Conservation (phyloP, 1,139 yeast genomes). For the Entelexis paramagnoliae region DNA sequence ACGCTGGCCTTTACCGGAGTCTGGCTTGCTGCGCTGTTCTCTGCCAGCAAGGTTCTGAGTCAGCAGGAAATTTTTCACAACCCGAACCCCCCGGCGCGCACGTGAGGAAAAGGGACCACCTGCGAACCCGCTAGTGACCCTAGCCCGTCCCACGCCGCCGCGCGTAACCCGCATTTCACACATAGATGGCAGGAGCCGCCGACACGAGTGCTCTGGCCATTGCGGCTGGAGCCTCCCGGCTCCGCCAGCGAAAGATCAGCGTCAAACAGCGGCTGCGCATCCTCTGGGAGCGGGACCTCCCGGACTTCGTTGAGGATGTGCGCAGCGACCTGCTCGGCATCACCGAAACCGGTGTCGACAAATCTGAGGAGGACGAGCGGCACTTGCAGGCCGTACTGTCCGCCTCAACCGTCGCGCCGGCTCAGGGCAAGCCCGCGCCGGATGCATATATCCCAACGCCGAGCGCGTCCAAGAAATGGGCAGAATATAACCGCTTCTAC, state of each 20-base stretch:
- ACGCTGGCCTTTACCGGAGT: conserved; percentile 5
- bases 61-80: conserved; percentile 5
- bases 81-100: background rate
- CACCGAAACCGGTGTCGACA: conserved; percentile 95
- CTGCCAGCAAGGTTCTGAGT: background rate
- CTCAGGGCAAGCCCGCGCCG: conserved; percentile 41
- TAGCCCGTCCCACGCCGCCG: conserved; percentile 2
- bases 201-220: background rate
- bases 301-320: conserved; percentile 59
- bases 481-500: conserved; percentile 63
- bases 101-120: background rate
- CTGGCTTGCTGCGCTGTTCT: background rate
- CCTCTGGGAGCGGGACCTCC: conserved; percentile 65
- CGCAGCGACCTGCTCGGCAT: conserved; percentile 74
- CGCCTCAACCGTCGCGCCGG: conserved; percentile 53
- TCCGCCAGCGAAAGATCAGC: conserved; percentile 83
- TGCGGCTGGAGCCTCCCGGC: conserved; percentile 41
- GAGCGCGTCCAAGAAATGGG: conserved; percentile 79
- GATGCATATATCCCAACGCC: conserved; percentile 92
- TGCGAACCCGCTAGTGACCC: background rate
- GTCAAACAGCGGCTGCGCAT: conserved; percentile 83
- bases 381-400: conserved; percentile 86
- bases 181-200: conserved; percentile 1
- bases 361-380: conserved; percentile 93
- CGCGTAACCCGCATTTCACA: background rate